phyloP scores from a whole-genome alignment of 768 basidiomycete species.

The Rubroboletus satanas region DNA sequence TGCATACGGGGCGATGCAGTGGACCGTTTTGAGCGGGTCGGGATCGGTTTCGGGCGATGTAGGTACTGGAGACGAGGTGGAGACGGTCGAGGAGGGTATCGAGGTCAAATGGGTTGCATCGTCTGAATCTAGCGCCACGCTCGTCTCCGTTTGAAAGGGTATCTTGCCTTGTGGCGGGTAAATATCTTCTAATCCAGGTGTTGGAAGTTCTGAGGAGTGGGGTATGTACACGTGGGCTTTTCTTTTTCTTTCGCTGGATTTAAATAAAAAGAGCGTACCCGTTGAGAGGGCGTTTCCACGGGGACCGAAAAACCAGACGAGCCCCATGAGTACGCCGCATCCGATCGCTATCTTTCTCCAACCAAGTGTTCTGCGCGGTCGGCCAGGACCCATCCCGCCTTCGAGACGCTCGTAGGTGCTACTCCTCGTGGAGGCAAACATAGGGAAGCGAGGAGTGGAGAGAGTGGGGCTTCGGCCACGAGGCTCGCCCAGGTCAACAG shows the following conservation, averaged over 20 bases:
- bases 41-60: constrained; percentile 70
- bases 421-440: constrained; percentile 36
- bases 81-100: neutral
- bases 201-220: constrained; percentile 8
- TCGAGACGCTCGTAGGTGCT: constrained; percentile 59
- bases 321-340: constrained; percentile 49
- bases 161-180: constrained; percentile 22
- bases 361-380: constrained; percentile 33
- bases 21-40: constrained; percentile 65
- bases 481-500: constrained; percentile 26
- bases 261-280: constrained; percentile 11
- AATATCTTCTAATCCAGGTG: constrained; percentile 20
- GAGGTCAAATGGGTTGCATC: neutral
- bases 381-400: constrained; percentile 52
- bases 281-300: constrained; percentile 16
- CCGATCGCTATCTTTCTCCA: constrained; percentile 72
- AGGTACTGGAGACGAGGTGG: constrained; percentile 26
- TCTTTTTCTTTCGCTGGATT: neutral
- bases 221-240: neutral
- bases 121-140: neutral
- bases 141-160: constrained; percentile 5
- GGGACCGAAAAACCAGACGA: constrained; percentile 70
- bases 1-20: constrained; percentile 60
- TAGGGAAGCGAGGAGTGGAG: constrained; percentile 10
- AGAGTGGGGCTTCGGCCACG: constrained; percentile 18